Evolutionary conservation across 495 filamentous ascomycete genomes (phyloP).

Genomic region (Aspergillus panamensis): DNA sequence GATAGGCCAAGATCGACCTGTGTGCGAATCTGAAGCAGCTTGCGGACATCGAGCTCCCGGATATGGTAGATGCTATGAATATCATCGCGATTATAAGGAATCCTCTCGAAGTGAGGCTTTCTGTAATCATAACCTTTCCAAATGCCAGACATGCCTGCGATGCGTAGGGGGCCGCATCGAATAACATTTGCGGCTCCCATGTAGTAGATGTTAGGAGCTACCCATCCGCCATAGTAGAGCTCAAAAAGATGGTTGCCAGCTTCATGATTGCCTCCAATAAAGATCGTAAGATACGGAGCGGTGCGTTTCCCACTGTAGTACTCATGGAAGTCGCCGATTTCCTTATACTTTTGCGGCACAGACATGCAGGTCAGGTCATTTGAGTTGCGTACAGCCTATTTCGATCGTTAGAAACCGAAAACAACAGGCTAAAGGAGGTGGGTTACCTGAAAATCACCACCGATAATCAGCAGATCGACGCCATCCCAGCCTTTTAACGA

Average conservation of each 20-base stretch:
- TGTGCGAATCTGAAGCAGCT: constrained; percentile 76
- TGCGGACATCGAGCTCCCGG: constrained; percentile 84
- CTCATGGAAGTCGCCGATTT: constrained; percentile 83
- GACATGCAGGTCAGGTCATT: constrained; percentile 83
- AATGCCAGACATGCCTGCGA: constrained; percentile 89
- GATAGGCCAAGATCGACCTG: constrained; percentile 88
- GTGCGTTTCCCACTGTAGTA: constrained; percentile 78
- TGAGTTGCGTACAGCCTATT: constrained; percentile 77
- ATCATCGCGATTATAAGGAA: constrained; percentile 75
- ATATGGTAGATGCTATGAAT: constrained; percentile 80
- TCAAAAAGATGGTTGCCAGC: constrained; percentile 83
- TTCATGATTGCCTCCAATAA: constrained; percentile 93
- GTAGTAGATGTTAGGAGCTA: constrained; percentile 94
- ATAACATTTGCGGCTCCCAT: constrained; percentile 87
- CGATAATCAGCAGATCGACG: constrained; percentile 82
- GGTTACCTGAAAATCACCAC: constrained; percentile 81
- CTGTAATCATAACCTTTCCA: constrained; percentile 85
- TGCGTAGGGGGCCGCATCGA: constrained; percentile 75
- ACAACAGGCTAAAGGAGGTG: not conserved
- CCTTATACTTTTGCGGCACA: constrained; percentile 76
- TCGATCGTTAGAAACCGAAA: constrained; percentile 22
- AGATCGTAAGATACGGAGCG: constrained; percentile 87
- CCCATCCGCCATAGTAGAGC: constrained; percentile 95
- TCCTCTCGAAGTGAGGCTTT: constrained; percentile 76
- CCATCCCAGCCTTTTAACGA: constrained; percentile 66